Evolutionary conservation across 495 filamentous ascomycete genomes (phyloP), one percentile per base, ranked within the genome.

Genomic region (Lepidopterella palustris): DNA sequence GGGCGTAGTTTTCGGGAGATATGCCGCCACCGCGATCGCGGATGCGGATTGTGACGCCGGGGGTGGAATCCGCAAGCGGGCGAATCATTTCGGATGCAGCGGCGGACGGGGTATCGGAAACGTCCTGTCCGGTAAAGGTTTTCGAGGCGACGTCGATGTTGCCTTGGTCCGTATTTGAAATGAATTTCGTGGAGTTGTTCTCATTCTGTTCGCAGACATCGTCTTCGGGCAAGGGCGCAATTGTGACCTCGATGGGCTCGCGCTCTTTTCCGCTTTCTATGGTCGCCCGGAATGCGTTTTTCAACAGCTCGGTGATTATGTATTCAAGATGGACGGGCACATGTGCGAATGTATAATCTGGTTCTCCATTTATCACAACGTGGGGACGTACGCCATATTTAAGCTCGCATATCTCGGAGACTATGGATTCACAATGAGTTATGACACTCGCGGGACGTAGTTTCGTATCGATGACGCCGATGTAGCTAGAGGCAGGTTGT

Each of bases 251-350:
- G 20, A 98, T 82, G 0, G 92, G 88, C 55, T 92, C 88, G 57
- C 77, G 82, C 71, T 85, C 89, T 66, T 81, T 85, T 23, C 86
- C 83, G 25, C 80, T 85, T 70, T 98, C 93, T 21, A 97, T 83
- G 0, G 88, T 91, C 1, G 93, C 93, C 25, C 93, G 81, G 76
- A 98, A 98, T 3, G 92, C 88, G 71, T 98, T 98, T 72, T 98
- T 98, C 49, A 98, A 76, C 5, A 98, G 81, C 73, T 98, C 93
- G 0, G 92, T 97, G 58, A 96, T 79, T 62, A 98, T 96, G 71
- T 98, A 98, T 71, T 97, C 93, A 15, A 97, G 78, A 71, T 98
- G 93, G 58, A 95, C 92, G 5, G 93, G 92, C 4, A 98, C 84
- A 63, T 95, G 91, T 13, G 93, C 90, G 66, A 97, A 92, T 0